Base-by-base conservation (phyloP, 2,329 filamentous ascomycete genomes). In the Parastagonospora nodorum region DNA sequence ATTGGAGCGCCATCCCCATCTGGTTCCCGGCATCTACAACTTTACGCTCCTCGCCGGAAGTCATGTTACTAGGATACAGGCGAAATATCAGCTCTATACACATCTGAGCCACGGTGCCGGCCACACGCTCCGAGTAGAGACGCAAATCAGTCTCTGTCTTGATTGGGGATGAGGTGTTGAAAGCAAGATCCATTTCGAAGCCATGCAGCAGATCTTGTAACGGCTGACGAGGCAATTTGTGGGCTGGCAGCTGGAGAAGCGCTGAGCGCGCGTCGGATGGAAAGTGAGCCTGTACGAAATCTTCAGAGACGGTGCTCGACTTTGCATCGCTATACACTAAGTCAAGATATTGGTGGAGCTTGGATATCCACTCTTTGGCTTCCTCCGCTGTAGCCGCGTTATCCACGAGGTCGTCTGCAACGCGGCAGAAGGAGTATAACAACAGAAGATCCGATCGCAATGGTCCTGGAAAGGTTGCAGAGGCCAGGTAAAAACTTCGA, bases 1-100 rank as follows among this genome's bases (percentile, higher is more conserved):
- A 90, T 63, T 92, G 88, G n/a, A 91, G 74, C 1, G 88, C 88
- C 30, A 88, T 80, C 0, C 88, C 88, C 88, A 90, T 90, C 27
- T 79, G 77, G 15, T 79, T 77, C 1, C 86, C 86, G 0, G 85
- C 82, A 12, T 75, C 64, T 11, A 86, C 74, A 5, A 89, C 76
- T 2, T 74, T 64, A 11, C 75, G 66, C 46, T 66, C 60, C 36
- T 77, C 72, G 37, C 69, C 50, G 28, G 48, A 4, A 5, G 68
- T 57, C 27, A 69, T 57, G 27, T 52, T 69, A 54, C 41, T 75
- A 30, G 60, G 73, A 48, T 76, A 78, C 61, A 89, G 83, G 52
- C 82, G 74, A 58, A 88, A 85, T 10, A 88, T 86, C 2, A 90
- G 77, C 63, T 87, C 80, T 7, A 90, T 77, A 57, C 86, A 88